Conservation (phyloP, 768 basidiomycete species). For the Dentipellis fragilis region DNA sequence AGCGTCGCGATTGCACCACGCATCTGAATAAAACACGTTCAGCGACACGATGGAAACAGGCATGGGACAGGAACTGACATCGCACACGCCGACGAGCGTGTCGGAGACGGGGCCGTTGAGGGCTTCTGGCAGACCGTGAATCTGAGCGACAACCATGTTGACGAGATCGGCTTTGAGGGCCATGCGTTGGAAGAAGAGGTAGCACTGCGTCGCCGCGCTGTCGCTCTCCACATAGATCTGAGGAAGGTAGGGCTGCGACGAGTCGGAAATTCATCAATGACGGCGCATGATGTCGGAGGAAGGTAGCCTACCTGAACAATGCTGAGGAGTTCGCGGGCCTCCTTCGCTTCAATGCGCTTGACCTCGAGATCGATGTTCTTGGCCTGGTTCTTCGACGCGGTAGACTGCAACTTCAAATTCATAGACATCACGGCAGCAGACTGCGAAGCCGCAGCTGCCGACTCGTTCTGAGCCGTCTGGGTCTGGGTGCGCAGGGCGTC, state of each 20-base stretch:
- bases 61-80: slow-evolving; percentile 38
- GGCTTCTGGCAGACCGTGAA: slow-evolving; percentile 76
- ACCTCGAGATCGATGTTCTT: slow-evolving; percentile 86
- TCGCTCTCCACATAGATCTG: slow-evolving; percentile 86
- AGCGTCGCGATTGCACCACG: slow-evolving; percentile 74
- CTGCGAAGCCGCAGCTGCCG: slow-evolving; percentile 75
- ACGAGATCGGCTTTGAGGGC: slow-evolving; percentile 83
- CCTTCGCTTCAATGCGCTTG: slow-evolving; percentile 73
- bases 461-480: slow-evolving; percentile 75
- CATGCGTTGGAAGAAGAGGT: slow-evolving; percentile 88
- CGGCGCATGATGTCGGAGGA: background rate
- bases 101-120: slow-evolving; percentile 79
- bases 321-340: slow-evolving; percentile 66
- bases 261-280: slow-evolving; percentile 2
- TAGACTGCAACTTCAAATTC: slow-evolving; percentile 88
- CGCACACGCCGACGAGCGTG: slow-evolving; percentile 86
- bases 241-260: slow-evolving; percentile 74
- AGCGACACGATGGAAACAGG: background rate
- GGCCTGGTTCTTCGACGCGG: slow-evolving; percentile 84
- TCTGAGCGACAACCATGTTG: slow-evolving; percentile 70
- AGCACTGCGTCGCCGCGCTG: slow-evolving; percentile 78
- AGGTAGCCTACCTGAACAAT: slow-evolving; percentile 62
- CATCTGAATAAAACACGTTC: slow-evolving; percentile 39
- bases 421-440: slow-evolving; percentile 90
- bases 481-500: slow-evolving; percentile 77